Percentiles rank a stretch among this genome's conserved stretches.
Evolutionary conservation across 495 filamentous ascomycete species (phyloP).

Genomic region (Penicillium subrubescens): DNA sequence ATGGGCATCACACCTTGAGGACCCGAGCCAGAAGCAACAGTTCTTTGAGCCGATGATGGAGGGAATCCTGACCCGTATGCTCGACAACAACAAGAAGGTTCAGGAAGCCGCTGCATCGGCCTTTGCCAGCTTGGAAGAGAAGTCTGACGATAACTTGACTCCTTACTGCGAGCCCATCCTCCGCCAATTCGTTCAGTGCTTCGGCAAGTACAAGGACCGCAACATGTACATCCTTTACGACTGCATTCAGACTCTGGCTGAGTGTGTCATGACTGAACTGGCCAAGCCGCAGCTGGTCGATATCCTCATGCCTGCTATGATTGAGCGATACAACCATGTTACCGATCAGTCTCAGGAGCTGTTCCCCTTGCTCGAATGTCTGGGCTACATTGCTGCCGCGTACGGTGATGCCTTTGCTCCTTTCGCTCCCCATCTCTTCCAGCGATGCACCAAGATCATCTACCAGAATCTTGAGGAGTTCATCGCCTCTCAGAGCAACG

Average conservation of each 20-base stretch:
- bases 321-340: conserved; percentile 85
- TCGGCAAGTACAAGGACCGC: conserved; percentile 92
- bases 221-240: conserved; percentile 99
- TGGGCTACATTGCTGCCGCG: conserved; percentile 91
- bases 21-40: conserved; percentile 63
- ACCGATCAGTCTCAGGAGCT: conserved; percentile 89
- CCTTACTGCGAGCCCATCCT: conserved; percentile 90
- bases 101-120: conserved; percentile 96
- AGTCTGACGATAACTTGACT: conserved; percentile 75
- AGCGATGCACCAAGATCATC: conserved; percentile 85
- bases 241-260: conserved; percentile 95
- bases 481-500: conserved; percentile 62
- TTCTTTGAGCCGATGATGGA: conserved; percentile 99
- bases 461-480: conserved; percentile 84
- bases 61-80: conserved; percentile 89
- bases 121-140: conserved; percentile 95
- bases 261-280: conserved; percentile 81
- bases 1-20: conserved; percentile 81
- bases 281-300: conserved; percentile 75
- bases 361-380: conserved; percentile 90
- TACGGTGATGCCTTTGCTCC: conserved; percentile 80
- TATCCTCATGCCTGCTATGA: conserved; percentile 92
- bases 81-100: conserved; percentile 96
- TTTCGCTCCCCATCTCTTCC: conserved; percentile 82
- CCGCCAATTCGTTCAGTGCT: conserved; percentile 88